These are phyloP conservation scores for Globisporangium okanoganense DNA, from an alignment of 352 stramenopile genomes.

Conservation along the genomic window DNA sequence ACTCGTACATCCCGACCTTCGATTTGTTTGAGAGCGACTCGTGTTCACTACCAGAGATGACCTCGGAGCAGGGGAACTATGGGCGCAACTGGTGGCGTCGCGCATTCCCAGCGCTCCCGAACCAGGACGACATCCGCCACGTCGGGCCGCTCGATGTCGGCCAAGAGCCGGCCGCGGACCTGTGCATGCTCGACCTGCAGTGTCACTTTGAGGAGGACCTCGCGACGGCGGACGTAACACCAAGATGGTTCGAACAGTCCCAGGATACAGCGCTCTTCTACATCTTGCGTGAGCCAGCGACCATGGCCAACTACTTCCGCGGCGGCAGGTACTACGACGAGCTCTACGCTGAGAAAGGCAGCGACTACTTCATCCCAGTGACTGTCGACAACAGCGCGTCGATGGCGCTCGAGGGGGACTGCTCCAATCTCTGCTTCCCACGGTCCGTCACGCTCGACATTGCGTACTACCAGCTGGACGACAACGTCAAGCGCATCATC, in stretches of 20 bases:
- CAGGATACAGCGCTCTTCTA: constrained; percentile 89
- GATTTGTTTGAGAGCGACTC: constrained; percentile 90
- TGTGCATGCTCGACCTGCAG: constrained; percentile 86
- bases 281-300: constrained; percentile 89
- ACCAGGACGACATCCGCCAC: constrained; percentile 92
- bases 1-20: constrained; percentile 94
- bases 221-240: constrained; percentile 81
- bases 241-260: constrained; percentile 95
- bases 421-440: constrained; percentile 90
- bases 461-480: constrained; percentile 93
- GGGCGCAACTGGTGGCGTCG: constrained; percentile 72
- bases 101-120: constrained; percentile 81
- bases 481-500: constrained; percentile 92
- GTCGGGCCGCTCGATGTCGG: constrained; percentile 88
- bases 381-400: constrained; percentile 86
- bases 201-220: constrained; percentile 95
- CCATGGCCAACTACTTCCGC: constrained; percentile 84
- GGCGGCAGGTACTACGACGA: constrained; percentile 73
- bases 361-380: constrained; percentile 95
- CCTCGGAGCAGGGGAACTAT: constrained; percentile 57
- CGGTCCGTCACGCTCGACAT: constrained; percentile 91
- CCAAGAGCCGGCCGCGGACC: constrained; percentile 88
- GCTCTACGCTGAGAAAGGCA: constrained; percentile 41
- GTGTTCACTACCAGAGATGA: constrained; percentile 86
- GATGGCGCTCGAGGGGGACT: constrained; percentile 79